Evolutionary conservation across 305 asterid genomes (phyloP).

Genomic region (Fraxinus nigra): DNA sequence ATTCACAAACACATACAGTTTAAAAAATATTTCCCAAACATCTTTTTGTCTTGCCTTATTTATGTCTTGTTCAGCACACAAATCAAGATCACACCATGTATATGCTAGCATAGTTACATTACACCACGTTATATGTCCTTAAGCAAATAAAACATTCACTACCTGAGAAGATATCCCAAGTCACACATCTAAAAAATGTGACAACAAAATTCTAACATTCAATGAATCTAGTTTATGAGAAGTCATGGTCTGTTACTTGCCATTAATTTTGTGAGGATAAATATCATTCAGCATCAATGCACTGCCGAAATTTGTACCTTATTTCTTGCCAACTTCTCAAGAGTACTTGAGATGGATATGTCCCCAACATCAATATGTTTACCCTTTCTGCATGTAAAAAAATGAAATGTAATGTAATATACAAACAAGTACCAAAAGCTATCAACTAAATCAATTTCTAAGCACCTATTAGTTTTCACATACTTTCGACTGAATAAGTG

Average conservation of each 20-base stretch:
- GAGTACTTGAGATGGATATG: constrained; percentile 30
- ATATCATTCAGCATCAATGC: too few species aligned
- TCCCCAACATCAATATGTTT: constrained; percentile 40
- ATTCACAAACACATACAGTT: background rate
- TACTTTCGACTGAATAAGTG: background rate
- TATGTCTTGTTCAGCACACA: background rate
- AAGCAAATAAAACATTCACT: background rate
- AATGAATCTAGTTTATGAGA: background rate
- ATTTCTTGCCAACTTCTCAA: constrained; percentile 48
- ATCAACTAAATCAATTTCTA: background rate
- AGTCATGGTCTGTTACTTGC: background rate
- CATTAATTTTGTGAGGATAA: too few species aligned
- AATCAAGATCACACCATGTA: background rate
- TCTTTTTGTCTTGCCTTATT: background rate
- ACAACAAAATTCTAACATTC: constrained; percentile 1
- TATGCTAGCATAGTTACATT: background rate
- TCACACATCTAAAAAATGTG: background rate
- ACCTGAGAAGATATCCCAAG: background rate
- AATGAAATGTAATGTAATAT: background rate
- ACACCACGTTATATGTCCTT: background rate
- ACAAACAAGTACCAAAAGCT: background rate
- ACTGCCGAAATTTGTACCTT: constrained; percentile 47
- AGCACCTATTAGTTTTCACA: background rate
- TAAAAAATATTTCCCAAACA: background rate
- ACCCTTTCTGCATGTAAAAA: constrained; percentile 48